Base-by-base conservation (phyloP, 805 yeast species). In the Kodamaea neixiangensis region DNA sequence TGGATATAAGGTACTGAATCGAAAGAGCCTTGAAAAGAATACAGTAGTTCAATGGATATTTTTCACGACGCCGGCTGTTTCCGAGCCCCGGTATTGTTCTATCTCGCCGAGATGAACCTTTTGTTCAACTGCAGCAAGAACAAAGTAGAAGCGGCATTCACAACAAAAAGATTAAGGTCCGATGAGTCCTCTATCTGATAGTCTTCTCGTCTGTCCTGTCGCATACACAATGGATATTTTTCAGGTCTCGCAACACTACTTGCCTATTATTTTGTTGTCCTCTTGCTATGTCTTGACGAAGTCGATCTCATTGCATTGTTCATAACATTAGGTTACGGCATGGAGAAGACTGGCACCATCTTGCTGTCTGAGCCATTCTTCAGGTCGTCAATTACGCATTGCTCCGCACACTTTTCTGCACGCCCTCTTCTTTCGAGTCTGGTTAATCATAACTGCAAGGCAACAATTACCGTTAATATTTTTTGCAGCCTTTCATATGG, bases 401-500 rank as follows among this genome's bases (percentile, higher is more conserved):
- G n/a, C 19, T 10, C 34, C 44, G 44, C 34, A 22, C 44, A 7
- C 13, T 41, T 29, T 21, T 41, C 34, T 29, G 44, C 34, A 22
- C 14, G 20, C 18, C 44, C 31, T 41, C 19, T 17, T 21, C n/a
- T 41, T 29, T 21, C 31, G 7, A 25, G 10, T 25, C 31, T 25
- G 31, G 31, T 25, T 25, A 25, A 25, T 25, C 31, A 25, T 25
- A 4, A 5, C n/a, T 17, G 19, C 19, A 17, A 15, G 41, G 41
- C 41, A 37, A 37, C 15, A 14, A 17, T 37, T 37, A 37, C 21
- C 41, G 41, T 37, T 15, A 17, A 9, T 18, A 18, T 37, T 19
- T 29, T 21, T 41, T 41, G 34, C 34, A 22, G 33, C 44, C 34
- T 40, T 14, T 21, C n/a, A n/a, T n/a, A n/a, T n/a, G n/a, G n/a